These are phyloP conservation scores for Golubevia pallescens DNA, from an alignment of 1,284 basidiomycete species.

Conservation along the genomic window DNA sequence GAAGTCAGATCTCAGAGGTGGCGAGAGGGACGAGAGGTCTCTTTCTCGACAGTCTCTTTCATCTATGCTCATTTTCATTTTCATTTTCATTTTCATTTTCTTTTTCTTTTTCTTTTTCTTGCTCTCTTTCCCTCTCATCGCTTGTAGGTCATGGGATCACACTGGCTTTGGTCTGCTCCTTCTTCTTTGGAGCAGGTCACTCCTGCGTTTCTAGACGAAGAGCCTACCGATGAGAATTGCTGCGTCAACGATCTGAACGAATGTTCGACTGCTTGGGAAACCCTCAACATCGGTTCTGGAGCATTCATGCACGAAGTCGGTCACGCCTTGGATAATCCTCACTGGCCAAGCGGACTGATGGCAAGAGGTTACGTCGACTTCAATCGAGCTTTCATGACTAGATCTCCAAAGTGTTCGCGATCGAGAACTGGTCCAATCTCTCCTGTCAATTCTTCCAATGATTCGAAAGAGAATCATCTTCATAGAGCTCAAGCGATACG, in stretches of 20 bases:
- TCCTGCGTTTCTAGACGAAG: slow-evolving; percentile 21
- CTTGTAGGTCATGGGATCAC: slow-evolving; percentile 38
- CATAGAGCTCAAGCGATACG: slow-evolving; percentile 32
- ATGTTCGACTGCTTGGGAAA: slow-evolving; percentile 27
- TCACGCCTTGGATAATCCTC: slow-evolving; percentile 29
- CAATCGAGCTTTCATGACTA: slow-evolving; percentile 42
- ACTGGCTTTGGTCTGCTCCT: slow-evolving; percentile 42
- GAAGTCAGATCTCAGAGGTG: too few species aligned
- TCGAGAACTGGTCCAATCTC: slow-evolving; percentile 13
- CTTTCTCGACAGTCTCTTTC: too few species aligned
- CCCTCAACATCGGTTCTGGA: slow-evolving; percentile 37
- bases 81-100: too few species aligned
- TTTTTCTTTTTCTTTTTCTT: too few species aligned
- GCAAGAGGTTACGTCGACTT: slow-evolving; percentile 35
- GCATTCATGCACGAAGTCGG: slow-evolving; percentile 36
- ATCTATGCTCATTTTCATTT: too few species aligned
- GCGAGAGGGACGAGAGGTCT: too few species aligned
- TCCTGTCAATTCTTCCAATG: slow-evolving; percentile 20
- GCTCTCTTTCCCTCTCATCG: too few species aligned
- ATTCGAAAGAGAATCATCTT: slow-evolving; percentile 28
- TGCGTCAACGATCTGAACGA: slow-evolving; percentile 36
- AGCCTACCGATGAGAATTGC: slow-evolving; percentile 23
- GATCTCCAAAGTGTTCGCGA: slow-evolving; percentile 12
- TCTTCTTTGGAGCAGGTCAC: slow-evolving; percentile 20
- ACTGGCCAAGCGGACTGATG: slow-evolving; percentile 30